Conservation (phyloP, 2,329 filamentous ascomycete species). For the Trichoderma arundinaceum region DNA sequence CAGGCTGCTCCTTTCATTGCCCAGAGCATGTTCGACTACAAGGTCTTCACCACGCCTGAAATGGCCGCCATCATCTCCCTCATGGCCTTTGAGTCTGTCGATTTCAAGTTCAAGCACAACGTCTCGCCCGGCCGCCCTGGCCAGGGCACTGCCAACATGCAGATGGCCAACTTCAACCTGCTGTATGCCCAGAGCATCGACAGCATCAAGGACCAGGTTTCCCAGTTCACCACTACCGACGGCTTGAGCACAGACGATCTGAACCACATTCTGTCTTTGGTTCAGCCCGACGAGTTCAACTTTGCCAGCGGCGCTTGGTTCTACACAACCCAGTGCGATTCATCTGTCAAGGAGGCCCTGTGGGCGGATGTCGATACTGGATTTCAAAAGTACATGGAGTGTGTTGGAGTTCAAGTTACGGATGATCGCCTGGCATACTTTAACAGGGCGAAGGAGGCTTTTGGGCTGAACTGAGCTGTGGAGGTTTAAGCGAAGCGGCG, state of each 20-base stretch:
- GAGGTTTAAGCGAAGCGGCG: background rate
- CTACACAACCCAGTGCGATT: conserved; percentile 51
- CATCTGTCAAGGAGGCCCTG: conserved; percentile 44
- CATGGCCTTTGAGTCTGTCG: conserved; percentile 72
- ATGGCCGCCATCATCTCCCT: conserved; percentile 73
- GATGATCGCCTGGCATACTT: conserved; percentile 50
- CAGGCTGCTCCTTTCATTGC: conserved; percentile 64
- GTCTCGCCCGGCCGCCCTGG: conserved; percentile 62
- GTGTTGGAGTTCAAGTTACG: conserved; percentile 49
- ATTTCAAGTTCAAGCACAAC: conserved; percentile 76
- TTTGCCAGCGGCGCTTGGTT: conserved; percentile 62
- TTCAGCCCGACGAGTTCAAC: conserved; percentile 57
- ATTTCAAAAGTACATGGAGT: conserved; percentile 55
- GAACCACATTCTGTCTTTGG: conserved; percentile 51
- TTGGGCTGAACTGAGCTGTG: conserved; percentile 43
- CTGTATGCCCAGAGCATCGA: conserved; percentile 54
- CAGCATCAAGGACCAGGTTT: conserved; percentile 45
- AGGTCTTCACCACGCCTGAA: conserved; percentile 59
- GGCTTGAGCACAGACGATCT: conserved; percentile 42
- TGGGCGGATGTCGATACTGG: conserved; percentile 48
- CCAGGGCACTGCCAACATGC: conserved; percentile 71
- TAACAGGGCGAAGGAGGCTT: conserved; percentile 54
- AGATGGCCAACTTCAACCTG: conserved; percentile 52
- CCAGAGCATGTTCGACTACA: conserved; percentile 62
- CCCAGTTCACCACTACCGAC: conserved; percentile 39